A percentile compares a stretch with the other conserved stretches of the same genome.
phyloP scores from a whole-genome alignment of 2,329 filamentous ascomycete species.

The Fusarium tanahbumbuense region DNA sequence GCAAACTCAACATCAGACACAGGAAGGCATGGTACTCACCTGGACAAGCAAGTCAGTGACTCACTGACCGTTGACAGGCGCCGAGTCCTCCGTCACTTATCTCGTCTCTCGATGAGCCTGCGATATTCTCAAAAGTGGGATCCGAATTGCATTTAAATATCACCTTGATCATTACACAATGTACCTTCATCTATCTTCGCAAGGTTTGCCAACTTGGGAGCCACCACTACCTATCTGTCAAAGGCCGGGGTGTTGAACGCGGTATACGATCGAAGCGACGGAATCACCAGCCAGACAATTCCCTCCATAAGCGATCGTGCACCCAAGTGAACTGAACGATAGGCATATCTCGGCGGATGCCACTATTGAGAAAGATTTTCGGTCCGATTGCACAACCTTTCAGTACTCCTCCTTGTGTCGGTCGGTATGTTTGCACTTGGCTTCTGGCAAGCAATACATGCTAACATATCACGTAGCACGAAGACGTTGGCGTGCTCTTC shows the following conservation, averaged over 20 bases:
- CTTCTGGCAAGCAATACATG: neutral
- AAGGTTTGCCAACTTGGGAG: conserved; percentile 15
- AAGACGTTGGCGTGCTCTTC: conserved; percentile 1
- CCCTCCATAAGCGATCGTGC: conserved; percentile 18
- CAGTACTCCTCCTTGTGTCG: neutral
- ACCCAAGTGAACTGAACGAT: neutral
- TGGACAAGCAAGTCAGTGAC: neutral
- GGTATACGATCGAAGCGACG: neutral
- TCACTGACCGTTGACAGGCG: conserved; percentile 1
- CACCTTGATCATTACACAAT: conserved; percentile 33
- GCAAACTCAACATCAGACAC: conserved; percentile 18
- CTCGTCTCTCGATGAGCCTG: neutral
- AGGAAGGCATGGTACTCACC: conserved; percentile 12
- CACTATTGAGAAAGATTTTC: neutral
- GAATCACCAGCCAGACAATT: conserved; percentile 16
- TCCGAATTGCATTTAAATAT: conserved; percentile 36
- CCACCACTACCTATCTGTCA: neutral
- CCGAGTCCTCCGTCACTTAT: conserved; percentile 11
- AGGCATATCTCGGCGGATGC: neutral
- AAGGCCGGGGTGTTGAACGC: neutral
- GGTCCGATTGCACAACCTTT: conserved; percentile 5
- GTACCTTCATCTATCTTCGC: conserved; percentile 24
- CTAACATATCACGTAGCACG: conserved; percentile 1
- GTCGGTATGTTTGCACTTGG: neutral
- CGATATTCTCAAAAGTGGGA: conserved; percentile 1